phyloP scores from a whole-genome alignment of 768 basidiomycete species.

The Suillus brevipes region DNA sequence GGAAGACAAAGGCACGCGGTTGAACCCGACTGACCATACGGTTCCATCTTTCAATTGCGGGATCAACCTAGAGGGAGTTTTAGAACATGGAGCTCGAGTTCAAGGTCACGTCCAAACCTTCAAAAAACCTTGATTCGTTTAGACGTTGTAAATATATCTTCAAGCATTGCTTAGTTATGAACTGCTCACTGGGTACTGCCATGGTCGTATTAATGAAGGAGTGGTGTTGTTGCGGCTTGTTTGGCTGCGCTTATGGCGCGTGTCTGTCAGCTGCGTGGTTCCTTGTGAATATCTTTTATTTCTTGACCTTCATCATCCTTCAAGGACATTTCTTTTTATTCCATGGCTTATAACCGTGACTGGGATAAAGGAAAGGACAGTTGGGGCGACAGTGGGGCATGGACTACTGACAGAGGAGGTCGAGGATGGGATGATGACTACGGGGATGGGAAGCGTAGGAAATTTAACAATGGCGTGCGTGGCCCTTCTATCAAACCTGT shows the following conservation, averaged over 20 bases:
- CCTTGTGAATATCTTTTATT: constrained; percentile 12
- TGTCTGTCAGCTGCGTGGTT: constrained; percentile 3
- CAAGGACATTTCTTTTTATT: constrained; percentile 13
- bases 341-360: constrained; percentile 79
- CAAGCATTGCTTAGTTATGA: neutral
- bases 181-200: constrained; percentile 64
- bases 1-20: neutral
- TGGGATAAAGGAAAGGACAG: constrained; percentile 80
- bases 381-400: constrained; percentile 50
- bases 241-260: constrained; percentile 21
- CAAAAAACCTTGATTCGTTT: constrained; percentile 46
- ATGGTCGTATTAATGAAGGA: constrained; percentile 38
- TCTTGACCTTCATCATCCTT: constrained; percentile 23
- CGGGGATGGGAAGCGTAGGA: constrained; percentile 74
- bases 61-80: constrained; percentile 40
- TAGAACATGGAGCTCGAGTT: neutral
- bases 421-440: constrained; percentile 69
- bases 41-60: constrained; percentile 64
- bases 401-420: constrained; percentile 42
- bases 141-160: constrained; percentile 17
- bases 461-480: constrained; percentile 75
- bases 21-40: constrained; percentile 47
- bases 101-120: constrained; percentile 42
- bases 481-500: neutral
- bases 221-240: constrained; percentile 31